Evolutionary conservation across 148 eudicot species (phyloP), one percentile per base, ranked within the genome.

Genomic region (Persicaria maculosa): DNA sequence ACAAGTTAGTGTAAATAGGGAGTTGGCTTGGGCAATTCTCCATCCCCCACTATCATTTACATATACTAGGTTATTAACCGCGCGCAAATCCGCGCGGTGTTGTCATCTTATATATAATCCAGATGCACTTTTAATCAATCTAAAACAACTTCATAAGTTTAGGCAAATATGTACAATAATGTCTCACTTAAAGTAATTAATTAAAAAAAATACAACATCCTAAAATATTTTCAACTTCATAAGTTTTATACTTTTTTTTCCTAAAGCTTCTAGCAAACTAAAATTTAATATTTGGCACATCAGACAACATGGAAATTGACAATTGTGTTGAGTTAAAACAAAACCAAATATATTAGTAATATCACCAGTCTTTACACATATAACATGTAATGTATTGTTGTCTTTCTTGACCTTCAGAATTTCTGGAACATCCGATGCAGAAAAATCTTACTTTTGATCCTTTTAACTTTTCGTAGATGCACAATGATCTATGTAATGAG

Each of bases 361-460:
- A n/a, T n/a, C n/a, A 92, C 99, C 99, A 79, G 79, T 87, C 92
- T 73, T 83, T 87, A 81, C 99, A 95, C 72, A 84, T 74, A 76
- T 90, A 90, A 82, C 99, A 95, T 53, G 91, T 85, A 9, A 84
- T 76, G 67, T 80, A 81, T 69, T 84, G 85, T 77, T 84, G 36
- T 31, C 36, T 31, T 31, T 31, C 36, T 31, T 31, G 82, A 81
- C 88, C 88, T 40, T 92, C 88, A 75, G 80, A 77, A 75, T 74
- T 77, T 59, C 46, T 70, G 75, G 80, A 83, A 86, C 96, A 95
- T 74, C 83, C 83, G 43, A 80, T 74, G 82, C 96, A 92, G 74
- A 86, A 85, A 50, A 74, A 80, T 72, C 80, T 79, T 77, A 79
- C 85, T 80, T 88, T 82, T 77, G 77, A 77, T 73, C 87, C 79